Percentiles rank a stretch among this genome's conserved stretches.
Conservation (phyloP, 768 basidiomycete genomes). For the Asterophora parasitica region DNA sequence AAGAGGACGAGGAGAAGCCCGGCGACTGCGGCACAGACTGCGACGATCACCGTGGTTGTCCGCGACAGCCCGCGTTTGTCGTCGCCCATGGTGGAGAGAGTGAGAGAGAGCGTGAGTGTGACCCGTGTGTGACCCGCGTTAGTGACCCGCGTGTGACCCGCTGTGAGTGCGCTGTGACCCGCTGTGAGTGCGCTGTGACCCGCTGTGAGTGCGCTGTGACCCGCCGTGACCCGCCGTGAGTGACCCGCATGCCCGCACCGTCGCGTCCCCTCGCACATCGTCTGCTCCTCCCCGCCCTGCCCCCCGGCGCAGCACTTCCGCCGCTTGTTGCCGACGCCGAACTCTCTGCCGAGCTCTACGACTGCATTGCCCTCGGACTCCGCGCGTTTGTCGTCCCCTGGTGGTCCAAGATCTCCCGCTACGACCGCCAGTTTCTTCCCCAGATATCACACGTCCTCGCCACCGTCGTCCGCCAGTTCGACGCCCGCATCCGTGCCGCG, state of each 20-base stretch:
- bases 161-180: no score
- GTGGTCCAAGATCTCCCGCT: constrained; percentile 81
- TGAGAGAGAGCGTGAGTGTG: not conserved
- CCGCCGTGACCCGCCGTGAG: not conserved
- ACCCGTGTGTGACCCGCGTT: no score
- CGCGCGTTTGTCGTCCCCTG: constrained; percentile 78
- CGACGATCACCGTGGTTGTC: constrained; percentile 46
- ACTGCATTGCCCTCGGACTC: constrained; percentile 74
- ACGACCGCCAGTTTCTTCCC: constrained; percentile 79
- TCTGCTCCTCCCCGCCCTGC: constrained; percentile 57
- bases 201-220: no score
- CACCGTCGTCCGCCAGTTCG: constrained; percentile 54
- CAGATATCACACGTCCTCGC: constrained; percentile 59
- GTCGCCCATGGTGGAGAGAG: constrained; percentile 10
- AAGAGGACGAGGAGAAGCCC: constrained; percentile 32
- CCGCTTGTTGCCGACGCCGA: constrained; percentile 42
- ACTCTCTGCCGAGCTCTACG: constrained; percentile 67
- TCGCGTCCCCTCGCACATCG: constrained; percentile 41
- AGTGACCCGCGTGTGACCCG: no score
- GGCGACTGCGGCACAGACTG: constrained; percentile 39
- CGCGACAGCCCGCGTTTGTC: constrained; percentile 23
- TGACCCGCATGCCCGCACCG: constrained; percentile 19
- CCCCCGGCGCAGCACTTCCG: constrained; percentile 40
- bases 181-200: not conserved
- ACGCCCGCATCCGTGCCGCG: constrained; percentile 46